These are phyloP conservation scores for Crucibulum parvulum DNA, from an alignment of 1,284 basidiomycete genomes.

Conservation along the genomic window DNA sequence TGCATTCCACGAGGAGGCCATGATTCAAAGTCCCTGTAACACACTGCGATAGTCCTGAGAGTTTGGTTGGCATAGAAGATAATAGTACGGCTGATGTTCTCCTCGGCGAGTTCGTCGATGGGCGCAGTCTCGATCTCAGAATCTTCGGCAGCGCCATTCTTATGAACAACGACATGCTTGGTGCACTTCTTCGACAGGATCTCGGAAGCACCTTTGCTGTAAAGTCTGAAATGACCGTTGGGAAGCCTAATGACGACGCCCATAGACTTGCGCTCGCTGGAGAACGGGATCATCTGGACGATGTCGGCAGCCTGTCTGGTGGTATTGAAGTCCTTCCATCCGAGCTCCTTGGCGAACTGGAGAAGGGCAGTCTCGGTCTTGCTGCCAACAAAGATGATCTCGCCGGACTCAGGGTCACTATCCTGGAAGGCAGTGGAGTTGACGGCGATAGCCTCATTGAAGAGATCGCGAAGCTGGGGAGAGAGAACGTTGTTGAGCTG, in stretches of 20 bases:
- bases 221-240: constrained; percentile 72
- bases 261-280: constrained; percentile 96
- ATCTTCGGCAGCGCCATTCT: constrained; percentile 33
- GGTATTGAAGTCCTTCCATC: constrained; percentile 81
- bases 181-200: constrained; percentile 84
- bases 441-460: constrained; percentile 90
- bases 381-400: constrained; percentile 84
- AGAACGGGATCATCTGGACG: constrained; percentile 94
- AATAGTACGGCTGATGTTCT: constrained; percentile 90
- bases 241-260: constrained; percentile 82
- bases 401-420: constrained; percentile 68
- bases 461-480: constrained; percentile 67
- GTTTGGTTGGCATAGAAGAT: constrained; percentile 98
- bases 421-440: constrained; percentile 98
- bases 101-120: constrained; percentile 70
- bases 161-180: constrained; percentile 73
- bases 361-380: constrained; percentile 98
- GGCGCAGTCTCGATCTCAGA: constrained; percentile 59
- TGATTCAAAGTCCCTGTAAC: constrained; percentile 86
- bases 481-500: constrained; percentile 73
- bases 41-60: constrained; percentile 91
- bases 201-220: constrained; percentile 95
- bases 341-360: constrained; percentile 86
- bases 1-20: constrained; percentile 80
- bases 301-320: constrained; percentile 74